Evolutionary conservation across 169 alveolate genomes (phyloP).

Genomic region (Plasmodium gallinaceum): DNA sequence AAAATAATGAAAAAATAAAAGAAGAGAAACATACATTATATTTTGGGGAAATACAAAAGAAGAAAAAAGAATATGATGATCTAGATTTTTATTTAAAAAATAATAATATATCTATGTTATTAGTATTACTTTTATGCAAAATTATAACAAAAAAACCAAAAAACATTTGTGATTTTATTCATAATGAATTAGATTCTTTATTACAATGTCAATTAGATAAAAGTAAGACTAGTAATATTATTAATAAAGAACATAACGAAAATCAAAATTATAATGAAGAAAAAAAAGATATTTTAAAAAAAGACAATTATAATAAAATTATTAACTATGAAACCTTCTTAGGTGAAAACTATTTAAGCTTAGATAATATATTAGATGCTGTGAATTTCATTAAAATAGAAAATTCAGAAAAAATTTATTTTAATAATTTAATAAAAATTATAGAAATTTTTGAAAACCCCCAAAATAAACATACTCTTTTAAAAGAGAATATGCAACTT

Average conservation of each 20-base stretch:
- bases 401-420: constrained; percentile 60
- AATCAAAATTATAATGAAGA: neutral
- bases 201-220: constrained; percentile 6
- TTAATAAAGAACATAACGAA: neutral
- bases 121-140: constrained; percentile 43
- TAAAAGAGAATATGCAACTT: constrained; percentile 38
- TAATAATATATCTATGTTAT: constrained; percentile 18
- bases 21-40: neutral
- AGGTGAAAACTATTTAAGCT: constrained; percentile 14
- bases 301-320: neutral
- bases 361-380: constrained; percentile 30
- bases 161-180: constrained; percentile 26
- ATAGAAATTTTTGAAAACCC: constrained; percentile 43
- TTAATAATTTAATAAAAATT: constrained; percentile 38
- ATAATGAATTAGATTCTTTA: constrained; percentile 21
- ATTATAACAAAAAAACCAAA: constrained; percentile 43
- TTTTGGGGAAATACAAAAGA: neutral
- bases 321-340: constrained; percentile 23
- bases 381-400: constrained; percentile 54
- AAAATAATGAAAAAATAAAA: neutral
- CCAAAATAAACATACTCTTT: constrained; percentile 18
- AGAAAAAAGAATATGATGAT: constrained; percentile 20
- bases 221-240: neutral
- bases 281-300: constrained; percentile 1
- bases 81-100: constrained; percentile 20